A percentile compares a stretch with the other conserved stretches of the same genome.
Conservation (phyloP, 768 basidiomycete genomes). For the Baorangia bicolor region DNA sequence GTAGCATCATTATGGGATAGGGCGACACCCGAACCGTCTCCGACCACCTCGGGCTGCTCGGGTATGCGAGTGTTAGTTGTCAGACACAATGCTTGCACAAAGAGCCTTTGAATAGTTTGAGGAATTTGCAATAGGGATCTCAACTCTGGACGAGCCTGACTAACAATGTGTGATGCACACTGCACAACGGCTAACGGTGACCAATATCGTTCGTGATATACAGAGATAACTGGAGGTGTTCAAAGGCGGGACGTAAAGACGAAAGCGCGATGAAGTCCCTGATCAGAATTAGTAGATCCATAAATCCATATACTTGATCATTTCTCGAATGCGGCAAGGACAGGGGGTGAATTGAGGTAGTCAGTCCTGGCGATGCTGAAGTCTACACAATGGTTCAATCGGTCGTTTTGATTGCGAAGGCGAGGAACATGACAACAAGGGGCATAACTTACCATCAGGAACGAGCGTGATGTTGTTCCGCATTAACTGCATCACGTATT, state of each 20-base stretch:
- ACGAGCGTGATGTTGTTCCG: conserved; percentile 54
- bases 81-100: too few relatives aligned
- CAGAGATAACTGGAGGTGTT: background rate
- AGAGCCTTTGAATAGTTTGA: too few relatives aligned
- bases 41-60: too few relatives aligned
- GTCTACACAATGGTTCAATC: background rate
- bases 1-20: too few relatives aligned
- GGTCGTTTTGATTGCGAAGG: background rate
- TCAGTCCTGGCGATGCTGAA: conserved; percentile 11
- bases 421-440: background rate
- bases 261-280: background rate
- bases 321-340: conserved; percentile 18
- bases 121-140: too few relatives aligned
- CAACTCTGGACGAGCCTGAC: too few relatives aligned
- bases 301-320: background rate
- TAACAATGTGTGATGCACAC: too few relatives aligned
- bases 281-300: too few relatives aligned
- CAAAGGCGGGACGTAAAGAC: background rate
- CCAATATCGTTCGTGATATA: background rate
- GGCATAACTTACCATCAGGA: conserved; percentile 42
- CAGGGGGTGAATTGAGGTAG: conserved; percentile 14
- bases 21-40: too few relatives aligned
- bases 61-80: too few relatives aligned
- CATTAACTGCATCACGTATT: conserved; percentile 47
- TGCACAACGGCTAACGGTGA: background rate